A percentile compares a stretch with the other conserved stretches of the same genome.
Conservation (phyloP, 306 rosid genomes). For the Cucurbita ficifolia region DNA sequence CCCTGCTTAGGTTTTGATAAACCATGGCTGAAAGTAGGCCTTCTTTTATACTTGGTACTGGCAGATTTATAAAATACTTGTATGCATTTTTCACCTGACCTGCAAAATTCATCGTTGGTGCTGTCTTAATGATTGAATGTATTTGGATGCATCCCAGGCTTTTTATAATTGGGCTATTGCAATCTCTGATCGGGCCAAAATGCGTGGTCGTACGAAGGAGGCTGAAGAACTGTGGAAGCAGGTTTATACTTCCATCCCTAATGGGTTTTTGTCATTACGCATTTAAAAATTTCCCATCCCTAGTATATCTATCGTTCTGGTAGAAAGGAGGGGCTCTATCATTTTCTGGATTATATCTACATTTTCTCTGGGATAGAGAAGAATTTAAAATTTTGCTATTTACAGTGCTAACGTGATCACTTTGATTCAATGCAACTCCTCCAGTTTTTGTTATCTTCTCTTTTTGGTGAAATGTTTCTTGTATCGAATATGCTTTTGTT, state of each 20-base stretch:
- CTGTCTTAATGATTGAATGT: background rate
- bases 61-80: background rate
- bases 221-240: conserved; percentile 99
- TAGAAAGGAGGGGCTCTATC: background rate
- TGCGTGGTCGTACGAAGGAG: conserved; percentile 99
- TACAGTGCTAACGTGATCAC: background rate
- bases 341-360: background rate
- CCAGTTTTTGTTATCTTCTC: background rate
- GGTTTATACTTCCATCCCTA: conserved; percentile 32
- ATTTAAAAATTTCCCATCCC: background rate
- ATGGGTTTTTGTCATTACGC: background rate
- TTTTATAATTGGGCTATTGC: conserved; percentile 99
- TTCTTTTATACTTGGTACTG: background rate
- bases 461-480: background rate
- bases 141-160: conserved; percentile 36
- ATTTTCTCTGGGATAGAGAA: background rate
- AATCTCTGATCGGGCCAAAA: conserved; percentile 95
- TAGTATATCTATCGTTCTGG: conserved; percentile 10
- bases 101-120: background rate
- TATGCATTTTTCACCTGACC: background rate
- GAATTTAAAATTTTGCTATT: background rate
- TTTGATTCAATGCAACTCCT: background rate
- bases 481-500: background rate
- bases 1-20: background rate
- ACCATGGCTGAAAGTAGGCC: background rate